Base-by-base conservation (phyloP, 495 filamentous ascomycete genomes). In the Penicillium psychrofluorescens region DNA sequence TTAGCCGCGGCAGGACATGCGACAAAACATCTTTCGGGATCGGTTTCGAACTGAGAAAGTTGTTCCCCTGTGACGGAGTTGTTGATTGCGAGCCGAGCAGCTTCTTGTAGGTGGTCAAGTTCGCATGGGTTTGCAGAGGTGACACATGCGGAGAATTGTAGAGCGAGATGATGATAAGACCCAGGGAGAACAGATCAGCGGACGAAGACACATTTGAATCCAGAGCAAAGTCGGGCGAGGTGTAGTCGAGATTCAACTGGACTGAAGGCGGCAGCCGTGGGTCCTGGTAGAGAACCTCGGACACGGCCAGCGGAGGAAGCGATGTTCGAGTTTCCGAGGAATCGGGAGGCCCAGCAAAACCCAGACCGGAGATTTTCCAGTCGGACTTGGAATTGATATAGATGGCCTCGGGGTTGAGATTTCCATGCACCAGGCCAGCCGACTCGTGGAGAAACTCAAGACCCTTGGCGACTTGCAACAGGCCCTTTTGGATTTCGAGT, bases 391-490 rank as follows among this genome's bases (percentile, higher is more conserved):
- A 80, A 68, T 98, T 98, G 55, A 98, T 75, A 43, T 91, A 84
- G 37, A 98, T 80, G n/a, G 90, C 88, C 41, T 98, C 92, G 0
- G 92, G 94, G 1, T 90, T 97, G 45, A 98, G 67, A 56, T 98
- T 98, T 14, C 84, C 86, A 63, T 98, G 92, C 2, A 97, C 86
- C 16, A 97, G 72, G 1, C 86, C 88, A 27, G 92, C 92, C 57
- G 91, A 96, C 59, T 97, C 92, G 54, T 98, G 92, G 13, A 98
- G 70, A 53, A 98, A 98, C 65, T 98, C 90, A 16, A 98, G 69
- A 12, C 90, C 92, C 61, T 95, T 95, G 49, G 86, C 88, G 33
- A 97, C 76, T 63, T 98, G 92, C 38, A 96, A 66, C 35, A 97
- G 62, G 0, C 92, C 92, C 66, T 97, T 97, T 61, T 97, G 92